Percentiles rank a stretch among this genome's conserved stretches.
Conservation (phyloP, 352 stramenopile species). For the Globisporangium camurandrum region DNA sequence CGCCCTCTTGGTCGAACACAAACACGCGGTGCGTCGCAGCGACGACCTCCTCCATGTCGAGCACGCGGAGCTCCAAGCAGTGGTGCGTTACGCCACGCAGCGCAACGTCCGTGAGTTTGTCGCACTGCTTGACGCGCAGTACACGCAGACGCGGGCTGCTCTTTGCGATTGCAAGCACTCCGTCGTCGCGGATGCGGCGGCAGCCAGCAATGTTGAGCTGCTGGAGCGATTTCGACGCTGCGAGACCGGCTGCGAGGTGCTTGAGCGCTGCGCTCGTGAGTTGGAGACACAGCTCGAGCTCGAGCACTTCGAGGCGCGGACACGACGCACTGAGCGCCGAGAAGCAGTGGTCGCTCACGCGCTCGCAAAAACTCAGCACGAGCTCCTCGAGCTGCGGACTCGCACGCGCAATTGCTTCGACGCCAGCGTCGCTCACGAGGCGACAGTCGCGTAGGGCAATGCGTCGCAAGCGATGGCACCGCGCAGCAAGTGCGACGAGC, state of each 20-base stretch:
- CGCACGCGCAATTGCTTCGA: slow-evolving; percentile 49
- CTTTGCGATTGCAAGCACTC: slow-evolving; percentile 55
- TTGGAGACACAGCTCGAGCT: slow-evolving; percentile 63
- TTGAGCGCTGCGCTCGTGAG: slow-evolving; percentile 46
- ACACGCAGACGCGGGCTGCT: slow-evolving; percentile 48
- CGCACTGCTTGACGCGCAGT: slow-evolving; percentile 73
- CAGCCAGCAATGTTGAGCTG: slow-evolving; percentile 76
- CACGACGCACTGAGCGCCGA: slow-evolving; percentile 41
- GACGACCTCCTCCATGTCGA: slow-evolving; percentile 82
- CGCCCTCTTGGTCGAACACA: slow-evolving; percentile 73
- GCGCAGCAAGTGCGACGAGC: slow-evolving; percentile 38
- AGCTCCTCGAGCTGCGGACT: slow-evolving; percentile 54
- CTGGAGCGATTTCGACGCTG: slow-evolving; percentile 39
- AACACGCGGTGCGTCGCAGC: slow-evolving; percentile 69
- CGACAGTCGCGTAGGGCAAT: slow-evolving; percentile 53
- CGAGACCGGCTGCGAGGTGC: slow-evolving; percentile 34
- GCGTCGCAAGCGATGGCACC: slow-evolving; percentile 39
- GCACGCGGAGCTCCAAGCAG: slow-evolving; percentile 63
- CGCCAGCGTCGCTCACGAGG: slow-evolving; percentile 66
- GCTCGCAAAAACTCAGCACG: slow-evolving; percentile 53
- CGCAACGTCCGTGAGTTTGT: slow-evolving; percentile 78
- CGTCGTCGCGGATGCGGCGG: slow-evolving; percentile 69
- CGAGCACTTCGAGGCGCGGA: slow-evolving; percentile 27
- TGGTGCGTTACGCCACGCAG: slow-evolving; percentile 73
- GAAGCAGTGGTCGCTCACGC: slow-evolving; percentile 58